Evolutionary conservation across 1,284 basidiomycete species (phyloP).

Genomic region (Salmacisia buchloeana): DNA sequence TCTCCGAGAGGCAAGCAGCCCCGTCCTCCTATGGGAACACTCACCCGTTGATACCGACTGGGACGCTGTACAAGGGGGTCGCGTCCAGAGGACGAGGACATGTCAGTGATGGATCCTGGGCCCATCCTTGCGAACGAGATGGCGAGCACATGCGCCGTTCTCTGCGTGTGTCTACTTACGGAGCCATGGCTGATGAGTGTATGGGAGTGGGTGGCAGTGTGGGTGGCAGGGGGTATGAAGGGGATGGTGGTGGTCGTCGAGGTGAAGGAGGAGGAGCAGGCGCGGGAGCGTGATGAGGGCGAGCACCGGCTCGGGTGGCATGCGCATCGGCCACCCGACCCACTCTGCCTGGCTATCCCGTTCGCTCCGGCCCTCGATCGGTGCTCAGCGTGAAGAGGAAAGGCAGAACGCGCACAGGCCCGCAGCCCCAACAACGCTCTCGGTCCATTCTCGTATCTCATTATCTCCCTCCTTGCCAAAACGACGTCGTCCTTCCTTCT

Average conservation of each 20-base stretch:
- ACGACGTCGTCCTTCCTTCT: no score
- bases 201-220: neutral
- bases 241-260: neutral
- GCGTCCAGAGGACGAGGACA: neutral
- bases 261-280: no score
- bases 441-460: no score
- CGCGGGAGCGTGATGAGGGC: no score
- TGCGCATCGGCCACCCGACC: no score
- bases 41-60: slow-evolving; percentile 48
- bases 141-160: neutral
- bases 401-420: no score
- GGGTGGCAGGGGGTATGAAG: neutral
- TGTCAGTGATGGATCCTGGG: neutral
- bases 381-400: no score
- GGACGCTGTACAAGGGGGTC: slow-evolving; percentile 15
- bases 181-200: neutral
- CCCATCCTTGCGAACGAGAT: neutral
- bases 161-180: neutral
- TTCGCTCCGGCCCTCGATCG: no score
- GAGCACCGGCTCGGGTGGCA: no score
- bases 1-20: neutral
- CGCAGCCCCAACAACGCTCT: no score
- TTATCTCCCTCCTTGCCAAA: no score
- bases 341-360: no score
- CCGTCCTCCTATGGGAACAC: slow-evolving; percentile 13